Evolutionary conservation across 108 stramenopile genomes (phyloP), one percentile per base, ranked within the genome.

Genomic region (Nitzschia sp.): DNA sequence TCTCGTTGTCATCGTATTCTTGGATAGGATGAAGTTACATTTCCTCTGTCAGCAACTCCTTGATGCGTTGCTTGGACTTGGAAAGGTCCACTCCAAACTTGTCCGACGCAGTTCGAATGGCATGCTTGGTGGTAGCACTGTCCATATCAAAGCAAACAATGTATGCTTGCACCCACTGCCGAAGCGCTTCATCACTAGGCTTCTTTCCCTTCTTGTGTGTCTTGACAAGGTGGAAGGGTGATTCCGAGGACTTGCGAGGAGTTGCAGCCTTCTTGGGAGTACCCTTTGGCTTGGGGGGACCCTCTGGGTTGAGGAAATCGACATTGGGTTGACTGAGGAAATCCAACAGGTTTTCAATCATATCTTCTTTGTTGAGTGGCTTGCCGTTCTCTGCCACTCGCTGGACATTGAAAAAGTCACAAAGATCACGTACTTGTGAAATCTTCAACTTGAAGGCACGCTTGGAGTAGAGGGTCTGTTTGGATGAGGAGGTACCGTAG

Each of bases 61-160:
- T 80, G 39, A 80, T 67, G 0, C 39, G 60, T n/a, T 57, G 63
- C 51, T 80, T 80, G 57, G 64, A 57, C 10, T 15, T 29, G 14
- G 62, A 14, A 41, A 80, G 24, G 51, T 80, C 75, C 6, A 72
- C 66, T 24, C 80, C 80, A 52, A 80, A 80, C 52, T 80, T 80
- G 20, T 71, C 80, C 17, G 71, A 68, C 11, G 70, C 69, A 7
- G 75, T 80, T 43, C 26, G 41, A 39, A 80, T 71, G 10, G 80
- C 80, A 63, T 80, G 75, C 53, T 76, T 76, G 29, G 75, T 74
- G 1, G 80, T 80, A 14, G 80, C 80, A 24, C 57, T 72, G 25
- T 80, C 75, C 57, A 80, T 48, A 48, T 81, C 64, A 51, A 81
- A 77, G 42, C 80, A 74, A 26, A 37, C 65, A 46, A 81, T 41